Percentiles rank a stretch among this genome's conserved stretches.
These are phyloP conservation scores for Geotrichum cucujoidarum DNA, from an alignment of 1,139 yeast species.

Conservation along the genomic window DNA sequence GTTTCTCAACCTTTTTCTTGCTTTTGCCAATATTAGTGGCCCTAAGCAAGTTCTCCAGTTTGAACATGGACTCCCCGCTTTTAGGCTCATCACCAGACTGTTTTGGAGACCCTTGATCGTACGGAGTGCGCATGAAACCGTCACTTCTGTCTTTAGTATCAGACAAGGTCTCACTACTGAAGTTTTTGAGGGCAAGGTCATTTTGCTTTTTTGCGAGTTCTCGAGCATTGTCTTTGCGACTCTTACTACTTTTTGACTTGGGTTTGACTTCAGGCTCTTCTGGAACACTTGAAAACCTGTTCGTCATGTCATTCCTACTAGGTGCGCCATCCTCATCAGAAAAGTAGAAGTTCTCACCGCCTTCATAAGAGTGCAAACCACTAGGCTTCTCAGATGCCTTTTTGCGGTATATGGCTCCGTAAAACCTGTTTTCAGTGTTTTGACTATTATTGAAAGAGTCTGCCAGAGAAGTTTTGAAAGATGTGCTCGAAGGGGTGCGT, in stretches of 20 bases:
- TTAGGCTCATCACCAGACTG: not conserved
- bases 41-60: conserved; percentile 16
- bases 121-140: not conserved
- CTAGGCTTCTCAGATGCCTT: not conserved
- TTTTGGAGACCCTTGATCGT: conserved; percentile 2
- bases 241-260: conserved; percentile 8
- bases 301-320: not conserved
- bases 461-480: conserved; percentile 67
- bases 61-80: conserved; percentile 15
- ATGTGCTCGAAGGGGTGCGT: conserved; percentile 66
- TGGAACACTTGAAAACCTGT: conserved; percentile 10
- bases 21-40: conserved; percentile 20
- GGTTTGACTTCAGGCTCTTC: conserved; percentile 13
- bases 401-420: conserved; percentile 10
- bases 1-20: conserved; percentile 17
- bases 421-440: conserved; percentile 2
- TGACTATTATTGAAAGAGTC: conserved; percentile 34
- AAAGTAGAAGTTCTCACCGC: conserved; percentile 4
- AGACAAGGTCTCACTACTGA: not conserved
- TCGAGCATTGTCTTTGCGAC: not conserved
- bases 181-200: not conserved
- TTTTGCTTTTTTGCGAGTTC: conserved; percentile 2
- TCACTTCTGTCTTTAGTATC: not conserved
- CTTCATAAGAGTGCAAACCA: conserved; percentile 1
- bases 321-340: conserved; percentile 3